Conservation (phyloP, 441 rosid species). For the Macaranga tanarius region DNA sequence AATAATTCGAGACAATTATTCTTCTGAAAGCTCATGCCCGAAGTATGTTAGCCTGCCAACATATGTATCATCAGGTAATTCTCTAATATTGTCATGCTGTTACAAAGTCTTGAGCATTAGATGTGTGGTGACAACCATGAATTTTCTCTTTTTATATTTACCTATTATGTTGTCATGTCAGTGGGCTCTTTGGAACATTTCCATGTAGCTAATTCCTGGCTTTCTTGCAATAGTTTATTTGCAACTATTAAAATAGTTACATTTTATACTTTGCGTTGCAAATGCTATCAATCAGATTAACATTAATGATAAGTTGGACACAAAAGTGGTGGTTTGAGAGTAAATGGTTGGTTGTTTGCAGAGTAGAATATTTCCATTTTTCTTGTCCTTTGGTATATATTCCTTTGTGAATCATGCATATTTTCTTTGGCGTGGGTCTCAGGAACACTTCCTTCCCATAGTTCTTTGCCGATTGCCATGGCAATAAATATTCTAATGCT, state of each 20-base stretch:
- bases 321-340: background rate
- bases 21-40: constrained; percentile 66
- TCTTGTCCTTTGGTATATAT: background rate
- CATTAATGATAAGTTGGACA: background rate
- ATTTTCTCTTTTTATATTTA: background rate
- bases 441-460: constrained; percentile 13
- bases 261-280: background rate
- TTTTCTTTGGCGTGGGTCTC: constrained; percentile 8
- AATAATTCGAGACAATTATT: constrained; percentile 25
- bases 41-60: constrained; percentile 75
- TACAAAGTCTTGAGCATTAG: background rate
- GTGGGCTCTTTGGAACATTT: background rate
- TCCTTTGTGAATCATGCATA: background rate
- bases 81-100: background rate
- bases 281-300: background rate
- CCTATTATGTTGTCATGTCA: background rate
- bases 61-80: constrained; percentile 55
- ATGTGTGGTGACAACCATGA: background rate
- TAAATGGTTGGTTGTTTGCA: background rate
- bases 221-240: background rate
- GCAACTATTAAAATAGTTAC: background rate
- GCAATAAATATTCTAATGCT: constrained; percentile 12
- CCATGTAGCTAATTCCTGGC: background rate
- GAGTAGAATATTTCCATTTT: background rate
- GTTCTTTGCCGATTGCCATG: constrained; percentile 4